Base-by-base conservation (phyloP, 441 rosid genomes). In the Erodium moschatum region DNA sequence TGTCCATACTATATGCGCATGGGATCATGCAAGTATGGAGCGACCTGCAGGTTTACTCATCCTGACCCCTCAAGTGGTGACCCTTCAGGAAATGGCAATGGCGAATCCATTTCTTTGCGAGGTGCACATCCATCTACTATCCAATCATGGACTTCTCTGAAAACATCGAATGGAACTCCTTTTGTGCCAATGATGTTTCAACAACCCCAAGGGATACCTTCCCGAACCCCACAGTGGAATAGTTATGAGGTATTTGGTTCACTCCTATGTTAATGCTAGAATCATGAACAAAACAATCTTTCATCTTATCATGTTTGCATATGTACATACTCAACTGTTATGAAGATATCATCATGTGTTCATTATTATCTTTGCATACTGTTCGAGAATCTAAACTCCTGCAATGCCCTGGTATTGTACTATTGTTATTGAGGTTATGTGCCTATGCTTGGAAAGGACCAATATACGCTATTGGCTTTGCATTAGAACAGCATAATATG, bases 1-100 rank as follows among this genome's bases (percentile, higher is more conserved):
- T 94, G 99, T 73, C 89, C 83, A 1, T 94, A 76, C 79, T 94
- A 89, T 80, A 91, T 95, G 97, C 97, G 95, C 52, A 89, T 81
- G 71, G 97, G 91, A 72, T 88, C 98, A 72, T 95, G 99, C 85
- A 95, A 90, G 75, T 95, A 69, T 77, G 97, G 89, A 69, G 72
- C 86, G 60, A 87, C 75, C 76, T 95, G 99, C 85, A 84, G 79
- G 74, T 95, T 87, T 72, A 85, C 85, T 79, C 99, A 95, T 85
- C 99, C 99, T 19, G 95, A 92, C 77, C 98, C 94, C 33, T 79
- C 88, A 70, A 85, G 79, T 52, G 73, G 73, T 64, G 90, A 88
- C 42, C 79, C 84, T 71, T 70, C 84, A 29, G 77, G 80, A 69
- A 81, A 73, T 73, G 79, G 73, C 67, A 84, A 82, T 79, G 92